A percentile compares a stretch with the other conserved stretches of the same genome.
These are phyloP conservation scores for Leucocoprinus sp. DNA, from an alignment of 768 basidiomycete species.

Conservation along the genomic window DNA sequence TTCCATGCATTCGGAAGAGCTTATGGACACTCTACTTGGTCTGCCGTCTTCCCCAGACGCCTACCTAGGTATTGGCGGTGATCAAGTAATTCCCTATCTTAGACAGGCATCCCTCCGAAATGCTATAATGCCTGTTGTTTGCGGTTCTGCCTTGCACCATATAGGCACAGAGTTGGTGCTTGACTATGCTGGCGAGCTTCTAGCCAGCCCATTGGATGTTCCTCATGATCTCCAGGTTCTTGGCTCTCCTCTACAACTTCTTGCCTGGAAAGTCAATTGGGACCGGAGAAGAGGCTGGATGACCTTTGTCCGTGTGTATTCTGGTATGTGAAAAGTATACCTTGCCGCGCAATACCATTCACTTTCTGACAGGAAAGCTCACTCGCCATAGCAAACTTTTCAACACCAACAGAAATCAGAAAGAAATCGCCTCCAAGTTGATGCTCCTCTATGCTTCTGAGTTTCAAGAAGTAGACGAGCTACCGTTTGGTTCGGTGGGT, in stretches of 20 bases:
- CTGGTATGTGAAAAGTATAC: conserved; percentile 42
- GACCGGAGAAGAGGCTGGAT: conserved; percentile 81
- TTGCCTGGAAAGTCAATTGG: conserved; percentile 90
- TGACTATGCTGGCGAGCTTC: conserved; percentile 74
- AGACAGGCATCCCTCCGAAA: conserved; percentile 59
- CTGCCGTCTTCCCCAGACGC: conserved; percentile 49
- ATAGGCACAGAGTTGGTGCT: conserved; percentile 76
- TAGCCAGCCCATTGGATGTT: conserved; percentile 73
- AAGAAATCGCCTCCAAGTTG: conserved; percentile 68
- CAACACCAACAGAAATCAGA: conserved; percentile 60
- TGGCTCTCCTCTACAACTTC: conserved; percentile 46
- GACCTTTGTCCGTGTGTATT: conserved; percentile 87
- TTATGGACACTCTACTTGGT: conserved; percentile 66
- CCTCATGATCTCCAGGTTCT: conserved; percentile 33
- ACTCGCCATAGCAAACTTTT: conserved; percentile 51
- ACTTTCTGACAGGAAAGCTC: conserved; percentile 47
- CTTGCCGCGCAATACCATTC: neutral
- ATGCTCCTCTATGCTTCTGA: conserved; percentile 74
- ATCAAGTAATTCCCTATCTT: conserved; percentile 52
- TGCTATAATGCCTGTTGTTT: conserved; percentile 69
- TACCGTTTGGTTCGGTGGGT: conserved; percentile 78
- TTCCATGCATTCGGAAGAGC: conserved; percentile 69
- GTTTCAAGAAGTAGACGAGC: conserved; percentile 65
- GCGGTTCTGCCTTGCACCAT: conserved; percentile 75
- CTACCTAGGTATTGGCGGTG: conserved; percentile 52